These are phyloP conservation scores for Hanseniaspora valbyensis DNA, from an alignment of 805 yeast species.

Conservation along the genomic window DNA sequence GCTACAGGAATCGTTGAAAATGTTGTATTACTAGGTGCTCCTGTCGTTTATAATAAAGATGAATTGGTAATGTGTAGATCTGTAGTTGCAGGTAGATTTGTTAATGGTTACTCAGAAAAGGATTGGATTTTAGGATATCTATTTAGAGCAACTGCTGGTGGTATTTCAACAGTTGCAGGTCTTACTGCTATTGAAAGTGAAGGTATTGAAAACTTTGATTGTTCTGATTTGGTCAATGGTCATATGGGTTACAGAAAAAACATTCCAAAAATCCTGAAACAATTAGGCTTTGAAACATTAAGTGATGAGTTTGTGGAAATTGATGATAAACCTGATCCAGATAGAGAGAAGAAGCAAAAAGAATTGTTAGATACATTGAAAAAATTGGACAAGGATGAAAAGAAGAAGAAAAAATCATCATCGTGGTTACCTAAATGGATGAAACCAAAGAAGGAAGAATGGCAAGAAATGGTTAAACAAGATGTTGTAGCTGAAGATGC, in stretches of 20 bases:
- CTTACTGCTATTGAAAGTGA: conserved; percentile 59
- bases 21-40: conserved; percentile 79
- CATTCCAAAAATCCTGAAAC: conserved; percentile 68
- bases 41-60: conserved; percentile 67
- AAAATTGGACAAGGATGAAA: conserved; percentile 80
- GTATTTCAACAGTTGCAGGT: conserved; percentile 83
- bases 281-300: conserved; percentile 66
- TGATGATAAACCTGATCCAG: conserved; percentile 83
- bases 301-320: conserved; percentile 90
- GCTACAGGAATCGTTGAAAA: conserved; percentile 84
- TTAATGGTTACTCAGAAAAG: conserved; percentile 80
- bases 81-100: conserved; percentile 78
- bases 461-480: conserved; percentile 53
- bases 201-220: conserved; percentile 74
- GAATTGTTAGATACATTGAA: conserved; percentile 42
- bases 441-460: conserved; percentile 45
- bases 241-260: conserved; percentile 96
- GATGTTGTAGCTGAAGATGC: conserved; percentile 19
- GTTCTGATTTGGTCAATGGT: conserved; percentile 79
- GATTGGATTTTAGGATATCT: conserved; percentile 96
- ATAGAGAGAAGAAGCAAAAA: conserved; percentile 70
- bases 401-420: conserved; percentile 35
- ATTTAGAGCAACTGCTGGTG: conserved; percentile 93
- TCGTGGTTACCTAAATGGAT: conserved; percentile 38
- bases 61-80: conserved; percentile 69